These are phyloP conservation scores for Sordariomycetes sp. DNA, from an alignment of 2,329 filamentous ascomycete genomes.

Conservation along the genomic window DNA sequence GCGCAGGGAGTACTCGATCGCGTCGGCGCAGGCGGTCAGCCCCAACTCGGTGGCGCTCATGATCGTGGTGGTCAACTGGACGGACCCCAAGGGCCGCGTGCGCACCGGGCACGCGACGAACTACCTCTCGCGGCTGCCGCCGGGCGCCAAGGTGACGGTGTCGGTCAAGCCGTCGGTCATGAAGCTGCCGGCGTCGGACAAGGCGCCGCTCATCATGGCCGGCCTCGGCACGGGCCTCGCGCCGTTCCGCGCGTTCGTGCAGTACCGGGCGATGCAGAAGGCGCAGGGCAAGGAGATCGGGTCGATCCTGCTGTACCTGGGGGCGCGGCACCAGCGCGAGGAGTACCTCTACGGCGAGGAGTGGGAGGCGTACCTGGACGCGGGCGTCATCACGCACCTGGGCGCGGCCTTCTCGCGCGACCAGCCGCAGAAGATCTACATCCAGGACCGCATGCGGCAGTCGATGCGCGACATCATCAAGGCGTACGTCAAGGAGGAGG, in stretches of 20 bases:
- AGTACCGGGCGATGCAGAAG: constrained; percentile 97
- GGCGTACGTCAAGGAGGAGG: constrained; percentile 79
- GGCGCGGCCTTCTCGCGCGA: constrained; percentile 93
- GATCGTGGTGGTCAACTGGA: constrained; percentile 96
- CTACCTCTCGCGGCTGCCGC: constrained; percentile 67
- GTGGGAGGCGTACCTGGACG: constrained; percentile 96
- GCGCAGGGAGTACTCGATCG: constrained; percentile 97
- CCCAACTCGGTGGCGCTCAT: constrained; percentile 85
- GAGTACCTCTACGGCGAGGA: constrained; percentile 99
- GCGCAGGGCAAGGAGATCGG: constrained; percentile 94
- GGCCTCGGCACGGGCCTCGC: constrained; percentile 96
- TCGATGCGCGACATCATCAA: constrained; percentile 71
- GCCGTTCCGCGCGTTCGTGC: constrained; percentile 97
- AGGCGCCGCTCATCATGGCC: constrained; percentile 95
- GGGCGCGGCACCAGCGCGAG: constrained; percentile 91
- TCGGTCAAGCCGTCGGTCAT: constrained; percentile 98
- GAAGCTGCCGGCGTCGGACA: constrained; percentile 86
- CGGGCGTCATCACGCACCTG: constrained; percentile 88
- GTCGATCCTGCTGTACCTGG: constrained; percentile 88
- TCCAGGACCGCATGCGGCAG: constrained; percentile 95
- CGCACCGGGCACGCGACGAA: constrained; percentile 89
- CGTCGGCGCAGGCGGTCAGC: constrained; percentile 89
- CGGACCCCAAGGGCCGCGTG: constrained; percentile 75
- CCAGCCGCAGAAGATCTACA: constrained; percentile 98
- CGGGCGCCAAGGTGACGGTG: constrained; percentile 74